Base-by-base conservation (phyloP, 176 grass and related monocot genomes). In the Oryza nivara region DNA sequence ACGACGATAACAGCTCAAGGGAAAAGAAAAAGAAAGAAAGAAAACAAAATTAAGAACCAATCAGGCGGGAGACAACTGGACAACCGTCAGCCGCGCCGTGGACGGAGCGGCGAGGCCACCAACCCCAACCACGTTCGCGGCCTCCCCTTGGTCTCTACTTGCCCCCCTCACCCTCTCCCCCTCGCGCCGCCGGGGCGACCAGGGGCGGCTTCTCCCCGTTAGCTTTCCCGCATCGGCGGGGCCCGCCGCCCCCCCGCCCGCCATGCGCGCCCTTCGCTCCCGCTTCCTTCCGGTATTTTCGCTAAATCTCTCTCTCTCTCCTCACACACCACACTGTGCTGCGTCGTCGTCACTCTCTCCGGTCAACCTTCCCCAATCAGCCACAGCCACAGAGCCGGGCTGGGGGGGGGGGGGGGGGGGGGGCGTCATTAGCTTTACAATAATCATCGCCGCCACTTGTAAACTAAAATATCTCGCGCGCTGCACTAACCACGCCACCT, bases 251-350 rank as follows among this genome's bases (percentile, higher is more conserved):
- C 83, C 78, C n/a, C n/a, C 66, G 72, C 44, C 44, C 46, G 47
- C 83, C 72, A 86, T 86, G 88, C 70, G 69, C 61, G 44, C 8
- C 74, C 44, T 73, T 78, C 82, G 76, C 70, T 65, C 17, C 66
- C 72, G 77, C 67, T 81, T 89, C 77, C 77, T 89, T 14, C 44
- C 44, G 88, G 88, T 89, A 89, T 82, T 43, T 15, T 72, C 72
- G n/a, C 82, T 19, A 32, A 32, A 32, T 32, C 30, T 32, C 30
- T 30, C 72, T n/a, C 82, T 19, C 19, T 15, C 17, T 1, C 12
- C 54, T 6, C 54, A 16, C 52, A 40, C 35, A 36, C 4, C 35
- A 36, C 17, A 32, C 11, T n/a, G 32, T 32, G 66, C 46, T 25
- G 34, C 47, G 41, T n/a, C 41, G 28, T 68, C 66, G 7, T 41